A percentile compares a stretch with the other conserved stretches of the same genome.
Evolutionary conservation across 306 rosid species (phyloP).

Genomic region (Hippophae rhamnoides): DNA sequence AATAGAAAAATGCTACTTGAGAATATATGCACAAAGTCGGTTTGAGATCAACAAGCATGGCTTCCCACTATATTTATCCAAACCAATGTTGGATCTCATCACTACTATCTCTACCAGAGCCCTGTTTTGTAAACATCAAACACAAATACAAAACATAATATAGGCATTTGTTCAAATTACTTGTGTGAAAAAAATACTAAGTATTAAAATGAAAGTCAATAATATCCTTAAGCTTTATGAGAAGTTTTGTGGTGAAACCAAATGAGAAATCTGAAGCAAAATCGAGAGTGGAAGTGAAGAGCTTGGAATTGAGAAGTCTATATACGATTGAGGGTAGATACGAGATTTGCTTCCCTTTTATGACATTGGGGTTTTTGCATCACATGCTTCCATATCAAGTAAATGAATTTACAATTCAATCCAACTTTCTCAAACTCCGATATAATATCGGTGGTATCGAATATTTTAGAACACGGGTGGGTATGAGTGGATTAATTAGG

Average conservation of each 20-base stretch:
- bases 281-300: conserved; percentile 69
- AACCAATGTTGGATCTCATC: conserved; percentile 74
- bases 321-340: conserved; percentile 68
- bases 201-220: too few relatives aligned
- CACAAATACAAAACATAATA: too few relatives aligned
- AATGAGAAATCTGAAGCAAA: conserved; percentile 72
- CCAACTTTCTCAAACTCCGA: conserved; percentile 41
- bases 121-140: conserved; percentile 38
- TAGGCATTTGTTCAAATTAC: conserved; percentile 11
- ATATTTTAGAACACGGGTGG: conserved; percentile 15
- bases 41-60: conserved; percentile 71
- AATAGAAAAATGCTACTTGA: conserved; percentile 32
- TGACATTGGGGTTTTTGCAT: conserved; percentile 25
- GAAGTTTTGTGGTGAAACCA: conserved; percentile 72
- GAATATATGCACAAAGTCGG: conserved; percentile 86
- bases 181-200: not conserved
- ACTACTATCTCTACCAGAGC: conserved; percentile 81
- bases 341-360: conserved; percentile 41
- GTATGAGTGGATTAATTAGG: too few relatives aligned
- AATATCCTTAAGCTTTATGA: conserved; percentile 57
- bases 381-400: conserved; percentile 57
- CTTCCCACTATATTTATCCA: conserved; percentile 70
- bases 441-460: conserved; percentile 55
- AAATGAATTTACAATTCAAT: conserved; percentile 48
- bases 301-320: conserved; percentile 46